A percentile compares a stretch with the other conserved stretches of the same genome.
Conservation (phyloP, 2,329 filamentous ascomycete genomes). For the Phaeosphaeria sp. region DNA sequence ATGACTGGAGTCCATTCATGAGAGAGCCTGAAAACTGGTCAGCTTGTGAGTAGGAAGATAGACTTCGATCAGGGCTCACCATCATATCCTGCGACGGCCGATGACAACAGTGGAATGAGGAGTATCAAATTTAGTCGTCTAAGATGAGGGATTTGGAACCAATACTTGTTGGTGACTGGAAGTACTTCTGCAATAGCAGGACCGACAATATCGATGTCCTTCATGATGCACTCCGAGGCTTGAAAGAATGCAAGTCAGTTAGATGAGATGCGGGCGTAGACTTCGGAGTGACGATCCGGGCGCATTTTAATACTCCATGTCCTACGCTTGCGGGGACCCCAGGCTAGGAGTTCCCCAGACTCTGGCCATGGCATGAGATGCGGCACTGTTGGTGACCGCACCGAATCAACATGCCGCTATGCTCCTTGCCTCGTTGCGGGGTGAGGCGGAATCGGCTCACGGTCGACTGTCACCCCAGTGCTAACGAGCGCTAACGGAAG, state of each 20-base stretch:
- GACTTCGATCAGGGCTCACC: neutral
- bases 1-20: conserved; percentile 51
- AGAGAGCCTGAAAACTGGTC: conserved; percentile 51
- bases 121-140: neutral
- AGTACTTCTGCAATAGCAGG: neutral
- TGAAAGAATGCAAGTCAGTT: neutral
- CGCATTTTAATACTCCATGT: neutral
- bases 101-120: conserved; percentile 1
- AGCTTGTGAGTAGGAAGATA: too few species aligned
- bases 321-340: neutral
- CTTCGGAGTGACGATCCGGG: neutral
- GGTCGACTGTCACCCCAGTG: neutral
- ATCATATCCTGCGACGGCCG: neutral
- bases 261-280: neutral
- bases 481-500: neutral
- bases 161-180: neutral
- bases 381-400: neutral
- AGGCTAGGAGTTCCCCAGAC: neutral
- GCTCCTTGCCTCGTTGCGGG: neutral
- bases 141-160: neutral
- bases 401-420: neutral
- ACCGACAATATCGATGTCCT: neutral
- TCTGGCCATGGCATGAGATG: neutral
- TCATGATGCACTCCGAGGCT: neutral
- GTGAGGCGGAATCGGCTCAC: neutral